phyloP scores from a whole-genome alignment of 108 stramenopile species.

The Conticribra weissflogii region DNA sequence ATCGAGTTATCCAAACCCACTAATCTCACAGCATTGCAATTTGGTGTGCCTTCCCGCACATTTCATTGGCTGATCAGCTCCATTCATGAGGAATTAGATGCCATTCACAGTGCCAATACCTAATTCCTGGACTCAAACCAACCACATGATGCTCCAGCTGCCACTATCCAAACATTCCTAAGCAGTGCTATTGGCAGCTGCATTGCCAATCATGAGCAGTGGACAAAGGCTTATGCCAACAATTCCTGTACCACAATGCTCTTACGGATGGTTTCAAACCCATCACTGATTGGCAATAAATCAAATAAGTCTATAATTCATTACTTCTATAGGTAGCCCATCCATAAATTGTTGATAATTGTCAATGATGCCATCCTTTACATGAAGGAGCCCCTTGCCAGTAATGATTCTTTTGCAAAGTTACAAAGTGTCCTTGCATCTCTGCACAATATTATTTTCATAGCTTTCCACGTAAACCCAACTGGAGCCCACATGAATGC shows the following conservation, averaged over 20 bases:
- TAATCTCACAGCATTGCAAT: too few relatives aligned
- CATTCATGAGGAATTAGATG: too few relatives aligned
- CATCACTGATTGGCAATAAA: slow-evolving; percentile 1
- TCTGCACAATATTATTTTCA: slow-evolving; percentile 6
- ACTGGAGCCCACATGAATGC: slow-evolving; percentile 18
- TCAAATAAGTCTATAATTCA: too few relatives aligned
- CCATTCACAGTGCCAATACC: too few relatives aligned
- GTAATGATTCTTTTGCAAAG: not conserved
- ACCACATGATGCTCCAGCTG: not conserved
- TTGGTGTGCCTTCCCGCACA: too few relatives aligned
- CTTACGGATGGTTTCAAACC: not conserved
- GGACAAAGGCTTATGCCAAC: not conserved
- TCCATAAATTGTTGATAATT: not conserved
- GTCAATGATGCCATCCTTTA: not conserved
- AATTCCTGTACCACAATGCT: not conserved
- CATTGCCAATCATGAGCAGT: not conserved
- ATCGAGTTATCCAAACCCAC: too few relatives aligned
- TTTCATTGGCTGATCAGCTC: too few relatives aligned
- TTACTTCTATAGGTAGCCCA: too few relatives aligned
- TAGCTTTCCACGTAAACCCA: slow-evolving; percentile 25
- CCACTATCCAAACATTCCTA: not conserved
- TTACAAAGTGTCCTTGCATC: not conserved
- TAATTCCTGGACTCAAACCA: not conserved
- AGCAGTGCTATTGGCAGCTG: not conserved
- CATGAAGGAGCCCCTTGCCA: not conserved